These are phyloP conservation scores for Petunia hybrid DNA, from an alignment of 305 asterid genomes.

Conservation along the genomic window DNA sequence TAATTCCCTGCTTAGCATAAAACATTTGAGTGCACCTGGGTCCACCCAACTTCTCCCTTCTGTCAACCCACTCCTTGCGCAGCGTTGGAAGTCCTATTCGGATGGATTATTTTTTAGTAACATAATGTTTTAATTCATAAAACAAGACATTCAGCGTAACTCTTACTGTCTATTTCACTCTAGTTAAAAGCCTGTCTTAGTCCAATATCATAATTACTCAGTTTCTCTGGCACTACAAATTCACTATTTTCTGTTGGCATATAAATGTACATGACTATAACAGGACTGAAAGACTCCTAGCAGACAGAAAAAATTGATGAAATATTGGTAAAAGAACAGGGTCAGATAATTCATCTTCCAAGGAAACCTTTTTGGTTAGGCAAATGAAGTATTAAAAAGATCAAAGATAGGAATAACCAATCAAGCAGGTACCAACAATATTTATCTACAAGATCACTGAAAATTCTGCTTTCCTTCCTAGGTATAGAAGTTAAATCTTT, in stretches of 20 bases:
- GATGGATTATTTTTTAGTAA: neutral
- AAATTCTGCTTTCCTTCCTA: neutral
- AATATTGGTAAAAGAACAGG: neutral
- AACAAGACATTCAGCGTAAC: neutral
- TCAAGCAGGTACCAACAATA: neutral
- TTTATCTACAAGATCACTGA: neutral
- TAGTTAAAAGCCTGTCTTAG: neutral
- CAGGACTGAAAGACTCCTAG: too few species aligned
- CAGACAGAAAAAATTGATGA: neutral
- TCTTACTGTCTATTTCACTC: neutral
- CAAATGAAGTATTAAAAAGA: neutral
- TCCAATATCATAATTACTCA: neutral
- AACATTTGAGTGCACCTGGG: constrained; percentile 92
- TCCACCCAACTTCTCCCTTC: constrained; percentile 76
- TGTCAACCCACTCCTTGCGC: constrained; percentile 86
- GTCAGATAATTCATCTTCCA: neutral
- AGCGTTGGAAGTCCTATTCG: constrained; percentile 83
- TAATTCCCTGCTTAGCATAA: constrained; percentile 90
- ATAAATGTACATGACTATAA: neutral
- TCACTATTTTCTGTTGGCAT: neutral
- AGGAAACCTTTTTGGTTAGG: neutral
- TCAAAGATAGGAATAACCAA: neutral
- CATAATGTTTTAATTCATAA: constrained; percentile 10
- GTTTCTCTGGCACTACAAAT: neutral
- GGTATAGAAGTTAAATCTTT: neutral